A percentile compares a stretch with the other conserved stretches of the same genome.
phyloP scores from a whole-genome alignment of 1,139 yeast genomes.

The Pichia sp. region DNA sequence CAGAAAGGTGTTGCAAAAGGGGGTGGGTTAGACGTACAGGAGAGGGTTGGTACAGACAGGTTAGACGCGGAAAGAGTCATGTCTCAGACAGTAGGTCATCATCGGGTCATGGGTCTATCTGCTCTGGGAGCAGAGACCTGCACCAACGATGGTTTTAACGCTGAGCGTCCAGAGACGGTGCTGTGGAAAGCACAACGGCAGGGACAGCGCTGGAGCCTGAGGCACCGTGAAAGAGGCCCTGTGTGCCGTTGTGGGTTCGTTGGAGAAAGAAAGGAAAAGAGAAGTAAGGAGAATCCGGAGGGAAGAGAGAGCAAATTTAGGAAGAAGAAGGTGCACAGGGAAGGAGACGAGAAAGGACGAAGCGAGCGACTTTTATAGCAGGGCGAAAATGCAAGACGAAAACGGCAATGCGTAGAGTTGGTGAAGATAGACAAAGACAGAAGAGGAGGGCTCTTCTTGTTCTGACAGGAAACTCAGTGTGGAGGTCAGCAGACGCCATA shows the following conservation, averaged over 20 bases:
- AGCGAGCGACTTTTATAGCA: background rate
- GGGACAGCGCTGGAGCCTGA: conserved; percentile 10
- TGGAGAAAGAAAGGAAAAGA: background rate
- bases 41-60: background rate
- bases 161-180: conserved; percentile 33
- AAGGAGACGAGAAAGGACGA: background rate
- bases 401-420: too few relatives aligned
- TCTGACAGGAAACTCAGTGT: too few relatives aligned
- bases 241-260: conserved; percentile 1
- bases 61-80: conserved; percentile 27
- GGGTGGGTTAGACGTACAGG: background rate
- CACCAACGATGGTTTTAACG: conserved; percentile 90
- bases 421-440: too few relatives aligned
- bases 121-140: conserved; percentile 56
- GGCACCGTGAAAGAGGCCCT: conserved; percentile 9
- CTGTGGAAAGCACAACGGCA: conserved; percentile 1
- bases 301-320: background rate
- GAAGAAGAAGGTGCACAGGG: background rate
- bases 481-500: too few relatives aligned
- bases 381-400: background rate
- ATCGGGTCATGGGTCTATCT: conserved; percentile 79
- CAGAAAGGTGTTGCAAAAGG: background rate
- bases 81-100: conserved; percentile 90
- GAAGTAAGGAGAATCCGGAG: background rate
- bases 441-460: background rate